Conservation (phyloP, 202 grass and related monocot species). For the Digitaria exilis region DNA sequence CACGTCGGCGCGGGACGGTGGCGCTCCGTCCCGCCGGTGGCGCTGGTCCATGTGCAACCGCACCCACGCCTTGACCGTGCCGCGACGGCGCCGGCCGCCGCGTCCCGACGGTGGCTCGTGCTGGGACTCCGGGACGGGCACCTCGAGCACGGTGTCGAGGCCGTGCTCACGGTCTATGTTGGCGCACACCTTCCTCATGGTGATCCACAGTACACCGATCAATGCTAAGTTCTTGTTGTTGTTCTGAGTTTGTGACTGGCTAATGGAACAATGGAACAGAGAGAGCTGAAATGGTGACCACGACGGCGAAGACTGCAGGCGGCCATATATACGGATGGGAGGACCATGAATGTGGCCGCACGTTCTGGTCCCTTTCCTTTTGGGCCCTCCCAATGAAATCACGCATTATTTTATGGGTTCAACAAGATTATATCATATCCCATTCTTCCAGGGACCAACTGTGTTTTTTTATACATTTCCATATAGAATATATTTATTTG, state of each 20-base stretch:
- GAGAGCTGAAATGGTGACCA: background rate
- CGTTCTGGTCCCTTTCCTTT: conserved; percentile 31
- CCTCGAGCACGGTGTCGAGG: conserved; percentile 89
- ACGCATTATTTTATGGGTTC: background rate
- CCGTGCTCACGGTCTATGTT: conserved; percentile 69
- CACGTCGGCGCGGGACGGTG: conserved; percentile 51
- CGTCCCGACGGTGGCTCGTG: conserved; percentile 31
- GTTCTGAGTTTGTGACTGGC: background rate
- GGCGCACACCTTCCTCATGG: conserved; percentile 80
- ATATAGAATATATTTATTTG: background rate
- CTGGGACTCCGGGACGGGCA: conserved; percentile 67
- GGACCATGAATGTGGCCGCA: conserved; percentile 32
- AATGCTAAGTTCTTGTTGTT: background rate
- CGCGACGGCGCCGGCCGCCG: conserved; percentile 23
- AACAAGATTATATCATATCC: conserved; percentile 19
- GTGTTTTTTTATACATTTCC: background rate
- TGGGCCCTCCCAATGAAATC: conserved; percentile 3
- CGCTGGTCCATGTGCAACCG: conserved; percentile 31
- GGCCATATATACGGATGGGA: conserved; percentile 34
- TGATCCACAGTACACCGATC: background rate
- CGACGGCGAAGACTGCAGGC: background rate
- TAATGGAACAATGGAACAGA: background rate
- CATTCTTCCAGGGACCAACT: background rate
- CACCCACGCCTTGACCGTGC: conserved; percentile 79
- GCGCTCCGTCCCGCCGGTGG: background rate